phyloP scores from a whole-genome alignment of 805 yeast genomes.

The Teunomyces gatunensis region DNA sequence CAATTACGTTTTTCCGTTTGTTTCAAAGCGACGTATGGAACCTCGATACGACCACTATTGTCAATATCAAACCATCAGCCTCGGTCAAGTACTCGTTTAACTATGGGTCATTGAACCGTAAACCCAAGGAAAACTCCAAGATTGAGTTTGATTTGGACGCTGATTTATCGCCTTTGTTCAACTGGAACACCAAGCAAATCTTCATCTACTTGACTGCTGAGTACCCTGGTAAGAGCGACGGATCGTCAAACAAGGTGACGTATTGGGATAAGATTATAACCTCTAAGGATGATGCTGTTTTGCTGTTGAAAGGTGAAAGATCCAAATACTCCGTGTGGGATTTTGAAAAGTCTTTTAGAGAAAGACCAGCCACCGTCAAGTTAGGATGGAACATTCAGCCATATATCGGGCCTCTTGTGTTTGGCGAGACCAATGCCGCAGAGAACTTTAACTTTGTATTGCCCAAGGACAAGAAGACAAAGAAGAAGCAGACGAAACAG shows the following conservation, averaged over 20 bases:
- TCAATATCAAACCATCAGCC: conserved; percentile 37
- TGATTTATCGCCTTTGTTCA: conserved; percentile 78
- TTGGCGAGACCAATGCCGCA: conserved; percentile 49
- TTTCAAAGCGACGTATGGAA: conserved; percentile 43
- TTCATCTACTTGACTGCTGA: conserved; percentile 88
- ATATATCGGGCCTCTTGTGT: conserved; percentile 73
- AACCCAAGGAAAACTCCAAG: conserved; percentile 73
- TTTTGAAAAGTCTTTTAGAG: conserved; percentile 56
- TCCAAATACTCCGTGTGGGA: conserved; percentile 91
- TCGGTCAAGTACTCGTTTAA: conserved; percentile 53
- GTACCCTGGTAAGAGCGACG: conserved; percentile 51
- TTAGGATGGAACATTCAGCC: conserved; percentile 95
- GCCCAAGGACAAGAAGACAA: conserved; percentile 12
- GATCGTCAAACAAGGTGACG: conserved; percentile 63
- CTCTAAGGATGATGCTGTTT: conserved; percentile 52
- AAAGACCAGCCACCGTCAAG: conserved; percentile 63
- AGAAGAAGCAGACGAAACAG: conserved; percentile 7
- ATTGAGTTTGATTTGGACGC: conserved; percentile 68
- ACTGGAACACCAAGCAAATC: conserved; percentile 97
- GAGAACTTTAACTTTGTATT: conserved; percentile 31
- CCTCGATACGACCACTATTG: conserved; percentile 34
- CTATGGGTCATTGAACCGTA: conserved; percentile 65
- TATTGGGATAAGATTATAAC: conserved; percentile 88
- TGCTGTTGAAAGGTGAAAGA: conserved; percentile 50
- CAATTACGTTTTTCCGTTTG: conserved; percentile 51